These are phyloP conservation scores for Mixia osmundae DNA, from an alignment of 1,284 basidiomycete species.

Conservation along the genomic window DNA sequence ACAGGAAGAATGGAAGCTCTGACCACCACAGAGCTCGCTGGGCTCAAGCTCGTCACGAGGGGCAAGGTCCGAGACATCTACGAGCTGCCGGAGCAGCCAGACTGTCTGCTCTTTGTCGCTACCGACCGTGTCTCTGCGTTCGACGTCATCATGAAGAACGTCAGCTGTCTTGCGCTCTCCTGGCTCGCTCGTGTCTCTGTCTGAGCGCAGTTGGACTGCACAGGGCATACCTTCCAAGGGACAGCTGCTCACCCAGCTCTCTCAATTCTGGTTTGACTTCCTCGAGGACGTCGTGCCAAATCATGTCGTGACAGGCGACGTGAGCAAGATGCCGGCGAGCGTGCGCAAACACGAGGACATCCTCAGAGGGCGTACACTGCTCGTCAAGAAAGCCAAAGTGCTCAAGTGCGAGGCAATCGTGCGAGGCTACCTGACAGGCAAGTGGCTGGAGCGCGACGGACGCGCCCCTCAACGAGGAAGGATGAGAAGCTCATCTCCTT, in stretches of 20 bases:
- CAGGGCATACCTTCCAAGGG: conserved; percentile 91
- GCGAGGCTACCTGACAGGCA: conserved; percentile 81
- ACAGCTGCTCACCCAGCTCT: conserved; percentile 65
- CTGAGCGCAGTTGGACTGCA: background rate
- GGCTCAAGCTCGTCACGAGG: conserved; percentile 37
- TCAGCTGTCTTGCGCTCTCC: conserved; percentile 25
- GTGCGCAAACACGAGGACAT: conserved; percentile 37
- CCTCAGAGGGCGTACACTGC: conserved; percentile 67
- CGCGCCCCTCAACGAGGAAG: background rate
- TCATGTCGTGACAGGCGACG: conserved; percentile 52
- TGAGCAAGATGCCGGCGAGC: conserved; percentile 49
- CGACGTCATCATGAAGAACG: conserved; percentile 80
- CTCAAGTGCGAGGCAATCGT: conserved; percentile 94
- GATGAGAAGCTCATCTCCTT: background rate
- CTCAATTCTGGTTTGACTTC: conserved; percentile 84
- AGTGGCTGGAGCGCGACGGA: conserved; percentile 11
- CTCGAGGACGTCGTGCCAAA: conserved; percentile 35
- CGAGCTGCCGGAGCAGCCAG: conserved; percentile 34
- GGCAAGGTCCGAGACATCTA: conserved; percentile 93
- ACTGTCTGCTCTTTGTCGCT: conserved; percentile 68
- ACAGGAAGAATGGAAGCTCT: too few relatives aligned
- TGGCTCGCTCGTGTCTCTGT: background rate
- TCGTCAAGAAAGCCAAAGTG: conserved; percentile 72
- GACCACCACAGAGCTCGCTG: background rate
- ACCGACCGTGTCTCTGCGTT: conserved; percentile 92